phyloP scores from a whole-genome alignment of 2,329 filamentous ascomycete species.

The Nectriaceae sp. region DNA sequence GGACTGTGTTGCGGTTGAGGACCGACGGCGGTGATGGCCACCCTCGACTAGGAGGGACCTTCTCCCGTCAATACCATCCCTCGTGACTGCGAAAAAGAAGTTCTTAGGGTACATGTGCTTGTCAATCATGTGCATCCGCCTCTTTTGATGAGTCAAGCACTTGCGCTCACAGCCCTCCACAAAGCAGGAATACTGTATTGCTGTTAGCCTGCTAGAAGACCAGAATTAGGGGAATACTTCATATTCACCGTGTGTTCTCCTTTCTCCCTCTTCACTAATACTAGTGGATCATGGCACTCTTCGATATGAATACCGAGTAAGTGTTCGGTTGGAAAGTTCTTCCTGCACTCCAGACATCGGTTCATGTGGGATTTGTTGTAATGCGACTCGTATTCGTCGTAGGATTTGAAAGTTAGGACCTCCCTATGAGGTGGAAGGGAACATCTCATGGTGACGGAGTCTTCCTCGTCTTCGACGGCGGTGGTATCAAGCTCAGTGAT shows the following conservation, averaged over 20 bases:
- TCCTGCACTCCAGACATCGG: slow-evolving; percentile 80
- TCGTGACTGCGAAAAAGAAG: slow-evolving; percentile 86
- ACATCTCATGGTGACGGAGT: slow-evolving; percentile 68
- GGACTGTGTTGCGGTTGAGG: slow-evolving; percentile 41
- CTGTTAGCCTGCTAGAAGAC: slow-evolving; percentile 16
- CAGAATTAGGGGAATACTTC: neutral
- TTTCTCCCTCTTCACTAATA: slow-evolving; percentile 68
- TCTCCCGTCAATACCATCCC: slow-evolving; percentile 85
- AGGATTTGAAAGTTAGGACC: slow-evolving; percentile 69
- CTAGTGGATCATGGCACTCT: slow-evolving; percentile 86
- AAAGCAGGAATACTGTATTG: slow-evolving; percentile 85
- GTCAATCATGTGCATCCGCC: slow-evolving; percentile 86
- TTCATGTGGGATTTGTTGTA: slow-evolving; percentile 81
- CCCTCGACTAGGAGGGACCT: slow-evolving; percentile 73
- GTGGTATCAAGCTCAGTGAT: slow-evolving; percentile 58
- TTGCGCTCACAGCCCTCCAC: slow-evolving; percentile 84
- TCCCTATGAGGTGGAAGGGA: slow-evolving; percentile 77
- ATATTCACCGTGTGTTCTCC: slow-evolving; percentile 81
- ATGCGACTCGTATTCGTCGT: slow-evolving; percentile 83
- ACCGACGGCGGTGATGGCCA: slow-evolving; percentile 49
- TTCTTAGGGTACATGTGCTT: slow-evolving; percentile 90
- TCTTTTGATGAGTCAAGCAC: slow-evolving; percentile 81
- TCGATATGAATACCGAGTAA: slow-evolving; percentile 83
- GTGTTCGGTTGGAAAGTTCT: slow-evolving; percentile 84
- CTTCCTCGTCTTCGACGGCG: slow-evolving; percentile 34